Conservation (phyloP, 495 filamentous ascomycete species). For the Trichocladium uniseriatum region DNA sequence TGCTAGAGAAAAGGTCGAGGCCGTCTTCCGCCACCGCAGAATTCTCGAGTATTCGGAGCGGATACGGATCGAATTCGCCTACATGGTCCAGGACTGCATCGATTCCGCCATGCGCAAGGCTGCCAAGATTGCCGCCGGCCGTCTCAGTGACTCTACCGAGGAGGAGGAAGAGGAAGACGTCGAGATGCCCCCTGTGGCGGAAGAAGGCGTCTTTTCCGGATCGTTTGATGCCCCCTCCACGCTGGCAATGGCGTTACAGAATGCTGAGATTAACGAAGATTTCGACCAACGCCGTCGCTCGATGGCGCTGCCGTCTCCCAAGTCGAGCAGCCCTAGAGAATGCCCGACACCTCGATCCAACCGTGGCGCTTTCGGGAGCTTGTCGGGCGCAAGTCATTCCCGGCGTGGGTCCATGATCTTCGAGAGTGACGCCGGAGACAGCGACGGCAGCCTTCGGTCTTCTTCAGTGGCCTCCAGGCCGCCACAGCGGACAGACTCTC, state of each 20-base stretch:
- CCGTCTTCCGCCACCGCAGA: conserved; percentile 78
- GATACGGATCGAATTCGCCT: conserved; percentile 84
- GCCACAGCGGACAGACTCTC: conserved; percentile 70
- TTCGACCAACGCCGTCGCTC: conserved; percentile 32
- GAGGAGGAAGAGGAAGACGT: conserved; percentile 32
- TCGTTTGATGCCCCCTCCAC: conserved; percentile 51
- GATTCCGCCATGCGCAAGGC: conserved; percentile 86
- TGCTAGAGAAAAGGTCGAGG: conserved; percentile 80
- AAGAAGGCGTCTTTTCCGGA: conserved; percentile 42
- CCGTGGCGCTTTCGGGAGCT: conserved; percentile 49
- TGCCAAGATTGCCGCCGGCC: conserved; percentile 72
- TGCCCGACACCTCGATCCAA: conserved; percentile 86
- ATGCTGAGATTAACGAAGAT: conserved; percentile 33
- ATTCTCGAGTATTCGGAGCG: conserved; percentile 95
- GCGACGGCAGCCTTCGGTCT: conserved; percentile 79
- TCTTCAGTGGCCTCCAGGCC: conserved; percentile 62
- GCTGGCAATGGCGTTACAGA: conserved; percentile 47
- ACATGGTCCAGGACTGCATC: conserved; percentile 90
- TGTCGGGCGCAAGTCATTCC: conserved; percentile 53
- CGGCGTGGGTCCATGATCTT: conserved; percentile 63
- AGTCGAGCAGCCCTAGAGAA: conserved; percentile 86
- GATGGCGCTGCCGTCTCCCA: conserved; percentile 45
- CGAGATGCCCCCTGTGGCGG: conserved; percentile 28
- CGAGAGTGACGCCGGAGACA: conserved; percentile 70
- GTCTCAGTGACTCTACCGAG: conserved; percentile 68